Evolutionary conservation across 805 yeast species (phyloP), one percentile per base, ranked within the genome.

Genomic region (Metschnikowia vanudenii): DNA sequence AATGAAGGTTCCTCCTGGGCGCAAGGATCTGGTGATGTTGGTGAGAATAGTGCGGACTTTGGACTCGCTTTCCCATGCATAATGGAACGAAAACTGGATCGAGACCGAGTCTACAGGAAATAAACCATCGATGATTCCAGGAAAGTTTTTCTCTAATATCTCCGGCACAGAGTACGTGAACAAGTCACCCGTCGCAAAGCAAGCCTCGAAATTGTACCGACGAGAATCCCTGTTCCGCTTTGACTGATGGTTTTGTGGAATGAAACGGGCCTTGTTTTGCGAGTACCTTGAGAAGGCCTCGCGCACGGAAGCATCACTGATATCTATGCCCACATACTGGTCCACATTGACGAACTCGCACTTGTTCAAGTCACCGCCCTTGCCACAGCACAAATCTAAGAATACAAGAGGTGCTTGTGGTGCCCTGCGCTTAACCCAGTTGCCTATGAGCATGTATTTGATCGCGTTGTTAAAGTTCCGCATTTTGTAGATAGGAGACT

Each of bases 321-420:
- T 84, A 66, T 94, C 99, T 24, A 94, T 76, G 1, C 99, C 99
- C 45, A 91, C 81, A 54, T 86, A 88, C 39, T 90, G 91, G 18
- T 80, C 76, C 2, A 88, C 78, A 17, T 79, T 71, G 1, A 88
- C 85, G 55, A 80, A 80, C 42, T 84, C 86, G 82, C 96, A 92
- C 63, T 94, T 94, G 56, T 85, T 81, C 58, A 94, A 69, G 68
- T 94, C 99, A 22, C 99, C 99, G 43, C 99, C 99, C 64, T 94
- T 95, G 12, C 99, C 99, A 67, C 98, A 91, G 13, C 97, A 97
- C 46, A 92, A 66, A 60, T 94, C 99, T 16, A 94, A 69, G 1
- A 85, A 78, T 76, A 50, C 79, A 69, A 38, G 60, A 3, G 71
- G 68, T 1, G 55, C 61, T 8, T 39, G 47, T 2, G 55, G 59